These are phyloP conservation scores for Ehretia macrophylla DNA, from an alignment of 257 asterid species.

Conservation along the genomic window DNA sequence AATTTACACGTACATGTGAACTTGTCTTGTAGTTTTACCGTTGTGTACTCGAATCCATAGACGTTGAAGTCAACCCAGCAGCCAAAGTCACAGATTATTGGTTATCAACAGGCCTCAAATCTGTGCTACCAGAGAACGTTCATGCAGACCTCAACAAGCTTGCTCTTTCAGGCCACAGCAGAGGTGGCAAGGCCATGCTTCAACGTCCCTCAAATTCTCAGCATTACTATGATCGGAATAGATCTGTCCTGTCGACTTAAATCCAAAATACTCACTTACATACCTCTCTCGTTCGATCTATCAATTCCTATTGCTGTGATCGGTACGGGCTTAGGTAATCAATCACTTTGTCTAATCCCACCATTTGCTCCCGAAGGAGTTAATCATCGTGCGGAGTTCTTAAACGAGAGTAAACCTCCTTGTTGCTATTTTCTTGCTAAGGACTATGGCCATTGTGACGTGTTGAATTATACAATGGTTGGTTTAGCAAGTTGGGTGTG, in stretches of 20 bases:
- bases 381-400: conserved; percentile 58
- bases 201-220: conserved; percentile 38
- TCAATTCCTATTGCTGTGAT: conserved; percentile 44
- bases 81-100: conserved; percentile 52
- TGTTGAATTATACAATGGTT: conserved; percentile 30
- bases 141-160: conserved; percentile 38
- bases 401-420: conserved; percentile 28
- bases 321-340: conserved; percentile 45
- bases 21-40: too few relatives aligned
- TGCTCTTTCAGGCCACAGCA: conserved; percentile 62
- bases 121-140: conserved; percentile 35
- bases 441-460: conserved; percentile 64
- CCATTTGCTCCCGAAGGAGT: conserved; percentile 55
- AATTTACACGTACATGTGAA: too few relatives aligned
- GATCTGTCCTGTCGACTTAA: conserved; percentile 29
- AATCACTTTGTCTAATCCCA: conserved; percentile 29
- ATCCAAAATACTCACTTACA: conserved; percentile 40
- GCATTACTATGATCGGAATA: conserved; percentile 44
- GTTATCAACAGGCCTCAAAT: conserved; percentile 15
- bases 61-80: conserved; percentile 29
- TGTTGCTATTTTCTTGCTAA: conserved; percentile 61
- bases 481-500: conserved; percentile 29
- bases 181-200: conserved; percentile 50
- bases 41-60: background rate
- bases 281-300: conserved; percentile 46